Evolutionary conservation across 2,329 filamentous ascomycete genomes (phyloP), one percentile per base, ranked within the genome.

Genomic region (Pseudocercospora macadamiae): DNA sequence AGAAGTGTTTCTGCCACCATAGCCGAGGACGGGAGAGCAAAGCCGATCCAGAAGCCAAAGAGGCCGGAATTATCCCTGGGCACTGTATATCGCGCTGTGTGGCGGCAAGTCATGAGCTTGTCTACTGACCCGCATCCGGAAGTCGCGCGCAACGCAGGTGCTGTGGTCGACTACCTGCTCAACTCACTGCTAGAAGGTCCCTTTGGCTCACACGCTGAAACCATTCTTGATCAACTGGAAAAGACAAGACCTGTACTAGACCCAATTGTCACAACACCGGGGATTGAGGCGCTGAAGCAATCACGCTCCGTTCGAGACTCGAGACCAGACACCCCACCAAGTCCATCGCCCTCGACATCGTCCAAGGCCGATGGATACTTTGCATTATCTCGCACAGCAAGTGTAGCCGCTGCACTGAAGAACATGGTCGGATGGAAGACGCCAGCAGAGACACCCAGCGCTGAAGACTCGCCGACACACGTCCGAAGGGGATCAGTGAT

Each of bases 91-190:
- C 89, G 93, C 26, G 90, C 93, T 1, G 89, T 96, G 62, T 99
- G 95, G 95, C 95, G 96, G 73, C 90, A 97, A 69, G 83, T 96
- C 42, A 80, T 97, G 59, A 90, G 96, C 62, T 82, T 97, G 74
- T 93, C 91, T 44, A 91, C 96, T 16, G 95, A 99, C 71, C 93
- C 95, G 37, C 93, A 97, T 71, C 92, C 93, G 1, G 93, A 97
- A 71, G 90, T 97, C 30, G 90, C 96, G 63, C 84, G 89, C 64
- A 90, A 95, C 72, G 93, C 92, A 8, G 87, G 86, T 4, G 82
- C 89, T n/a, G 87, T 97, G 44, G 86, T 96, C 26, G 95, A 99
- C 74, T 90, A 89, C 68, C 83, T 97, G 23, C 88, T 97, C 70
- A 83, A 89, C 51, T 84, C 87, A 0, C 80, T 99, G 10, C 77